These are phyloP conservation scores for Phytopythium ostracodes DNA, from an alignment of 352 stramenopile species.

Conservation along the genomic window DNA sequence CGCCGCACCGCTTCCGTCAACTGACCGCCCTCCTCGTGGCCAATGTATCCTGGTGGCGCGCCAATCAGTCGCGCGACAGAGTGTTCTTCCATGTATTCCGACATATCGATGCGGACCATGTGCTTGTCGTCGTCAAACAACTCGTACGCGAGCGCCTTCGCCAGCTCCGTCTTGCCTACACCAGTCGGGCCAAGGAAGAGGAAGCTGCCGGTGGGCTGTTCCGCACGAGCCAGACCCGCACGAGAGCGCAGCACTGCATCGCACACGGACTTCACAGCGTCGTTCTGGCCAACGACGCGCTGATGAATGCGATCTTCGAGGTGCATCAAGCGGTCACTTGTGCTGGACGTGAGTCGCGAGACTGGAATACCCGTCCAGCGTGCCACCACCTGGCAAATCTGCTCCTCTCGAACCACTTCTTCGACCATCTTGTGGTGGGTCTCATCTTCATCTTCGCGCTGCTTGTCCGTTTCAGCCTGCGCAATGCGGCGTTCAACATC, in stretches of 20 bases:
- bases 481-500: slow-evolving; percentile 87
- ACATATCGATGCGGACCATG: slow-evolving; percentile 97
- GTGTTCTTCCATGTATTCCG: slow-evolving; percentile 97
- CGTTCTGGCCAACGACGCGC: slow-evolving; percentile 93
- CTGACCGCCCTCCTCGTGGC: slow-evolving; percentile 94
- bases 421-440: slow-evolving; percentile 69
- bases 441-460: slow-evolving; percentile 47
- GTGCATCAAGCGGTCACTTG: slow-evolving; percentile 78
- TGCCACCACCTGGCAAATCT: slow-evolving; percentile 90
- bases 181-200: slow-evolving; percentile 95
- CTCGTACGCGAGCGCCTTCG: slow-evolving; percentile 93
- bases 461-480: slow-evolving; percentile 75
- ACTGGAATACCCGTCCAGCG: slow-evolving; percentile 91
- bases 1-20: slow-evolving; percentile 95
- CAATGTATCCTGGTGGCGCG: slow-evolving; percentile 95
- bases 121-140: slow-evolving; percentile 95
- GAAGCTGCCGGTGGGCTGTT: slow-evolving; percentile 93
- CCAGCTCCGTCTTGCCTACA: slow-evolving; percentile 94
- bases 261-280: slow-evolving; percentile 89
- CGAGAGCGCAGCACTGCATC: slow-evolving; percentile 91
- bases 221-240: slow-evolving; percentile 82
- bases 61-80: slow-evolving; percentile 92
- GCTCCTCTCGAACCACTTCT: slow-evolving; percentile 82
- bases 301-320: slow-evolving; percentile 83
- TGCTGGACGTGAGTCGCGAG: slow-evolving; percentile 69